Evolutionary conservation across 2,329 filamentous ascomycete species (phyloP).

Genomic region (Lecanicillium sp.): DNA sequence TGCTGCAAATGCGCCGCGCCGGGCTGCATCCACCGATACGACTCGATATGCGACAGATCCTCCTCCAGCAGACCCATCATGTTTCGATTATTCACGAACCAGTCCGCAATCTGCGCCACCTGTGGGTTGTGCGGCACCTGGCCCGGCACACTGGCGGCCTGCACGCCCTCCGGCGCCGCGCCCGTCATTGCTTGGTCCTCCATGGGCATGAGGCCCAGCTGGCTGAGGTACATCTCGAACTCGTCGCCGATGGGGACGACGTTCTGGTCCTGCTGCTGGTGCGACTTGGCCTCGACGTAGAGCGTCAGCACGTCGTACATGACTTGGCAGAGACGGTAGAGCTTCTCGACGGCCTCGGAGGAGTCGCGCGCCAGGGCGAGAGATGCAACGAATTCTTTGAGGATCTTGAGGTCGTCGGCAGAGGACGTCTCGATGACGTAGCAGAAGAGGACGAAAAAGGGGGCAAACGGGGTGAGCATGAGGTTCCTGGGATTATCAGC

Average conservation of each 20-base stretch:
- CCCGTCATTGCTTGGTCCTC: conserved; percentile 27
- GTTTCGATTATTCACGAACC: conserved; percentile 60
- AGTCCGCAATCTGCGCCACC: conserved; percentile 51
- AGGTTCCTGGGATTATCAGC: conserved; percentile 44
- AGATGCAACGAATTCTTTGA: conserved; percentile 51
- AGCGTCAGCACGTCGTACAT: conserved; percentile 55
- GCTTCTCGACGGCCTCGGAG: conserved; percentile 54
- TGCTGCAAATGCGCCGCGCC: conserved; percentile 7
- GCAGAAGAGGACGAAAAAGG: conserved; percentile 55
- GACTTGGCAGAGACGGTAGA: conserved; percentile 56
- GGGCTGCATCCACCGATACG: conserved; percentile 29
- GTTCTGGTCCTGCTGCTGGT: conserved; percentile 39
- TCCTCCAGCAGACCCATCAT: conserved; percentile 61
- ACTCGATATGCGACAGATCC: conserved; percentile 44
- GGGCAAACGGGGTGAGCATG: conserved; percentile 51
- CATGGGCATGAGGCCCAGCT: conserved; percentile 53
- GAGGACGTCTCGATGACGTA: conserved; percentile 50
- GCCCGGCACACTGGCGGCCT: conserved; percentile 6
- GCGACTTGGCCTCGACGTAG: conserved; percentile 55
- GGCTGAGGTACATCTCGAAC: conserved; percentile 59
- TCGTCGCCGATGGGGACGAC: conserved; percentile 49
- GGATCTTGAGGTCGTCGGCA: conserved; percentile 45
- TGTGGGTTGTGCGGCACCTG: conserved; percentile 23
- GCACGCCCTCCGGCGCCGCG: conserved; percentile 11
- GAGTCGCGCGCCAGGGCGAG: conserved; percentile 44